Conservation (phyloP, 1,284 basidiomycete species). For the Schizopora paradoxa region DNA sequence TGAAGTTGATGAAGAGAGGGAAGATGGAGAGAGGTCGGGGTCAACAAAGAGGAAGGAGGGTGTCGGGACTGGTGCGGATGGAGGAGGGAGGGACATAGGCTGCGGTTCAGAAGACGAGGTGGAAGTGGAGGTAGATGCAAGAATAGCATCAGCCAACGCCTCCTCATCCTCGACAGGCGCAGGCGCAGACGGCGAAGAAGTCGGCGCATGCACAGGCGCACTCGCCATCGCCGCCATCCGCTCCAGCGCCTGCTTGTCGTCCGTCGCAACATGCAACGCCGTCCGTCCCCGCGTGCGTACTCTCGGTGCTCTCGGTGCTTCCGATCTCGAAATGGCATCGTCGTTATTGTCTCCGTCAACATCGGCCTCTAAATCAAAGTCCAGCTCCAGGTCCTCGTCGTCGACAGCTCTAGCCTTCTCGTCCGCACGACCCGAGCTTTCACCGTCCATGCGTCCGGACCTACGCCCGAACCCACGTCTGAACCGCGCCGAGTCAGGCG, state of each 20-base stretch:
- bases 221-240: conserved; percentile 52
- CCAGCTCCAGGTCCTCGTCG: neutral
- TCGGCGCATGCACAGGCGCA: conserved; percentile 43
- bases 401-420: neutral
- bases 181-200: conserved; percentile 15
- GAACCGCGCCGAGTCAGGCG: too few relatives aligned
- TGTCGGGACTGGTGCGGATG: conserved; percentile 6
- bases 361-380: neutral
- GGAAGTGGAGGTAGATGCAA: neutral
- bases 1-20: conserved; percentile 32
- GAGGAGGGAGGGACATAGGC: neutral
- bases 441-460: too few relatives aligned
- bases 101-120: neutral
- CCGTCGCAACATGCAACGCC: conserved; percentile 64
- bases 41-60: neutral
- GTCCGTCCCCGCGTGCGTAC: neutral
- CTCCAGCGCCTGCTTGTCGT: conserved; percentile 64
- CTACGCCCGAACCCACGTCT: conserved; percentile 2
- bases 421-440: neutral
- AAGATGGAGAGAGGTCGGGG: conserved; percentile 14
- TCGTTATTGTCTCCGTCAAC: too few relatives aligned
- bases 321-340: neutral
- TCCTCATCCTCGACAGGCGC: too few relatives aligned
- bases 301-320: neutral
- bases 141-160: too few relatives aligned